Conservation (phyloP, 345 rosid species). For the Eucalyptus globulus region DNA sequence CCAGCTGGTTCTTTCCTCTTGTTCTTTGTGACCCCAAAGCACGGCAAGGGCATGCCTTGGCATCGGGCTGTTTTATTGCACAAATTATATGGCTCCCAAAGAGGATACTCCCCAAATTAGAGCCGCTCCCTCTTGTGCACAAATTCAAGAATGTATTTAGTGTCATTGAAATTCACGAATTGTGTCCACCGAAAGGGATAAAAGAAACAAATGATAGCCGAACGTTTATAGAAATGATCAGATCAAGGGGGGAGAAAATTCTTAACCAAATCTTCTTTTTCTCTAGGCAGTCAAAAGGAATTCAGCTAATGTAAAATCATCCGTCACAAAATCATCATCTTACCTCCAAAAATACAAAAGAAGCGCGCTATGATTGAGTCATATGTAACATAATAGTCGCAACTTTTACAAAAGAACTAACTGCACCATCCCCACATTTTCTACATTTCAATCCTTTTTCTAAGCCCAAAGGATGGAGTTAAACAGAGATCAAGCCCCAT, state of each 20-base stretch:
- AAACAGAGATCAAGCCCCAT: background rate
- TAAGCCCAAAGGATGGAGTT: background rate
- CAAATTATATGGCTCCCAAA: background rate
- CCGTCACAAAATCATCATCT: background rate
- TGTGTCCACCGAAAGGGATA: background rate
- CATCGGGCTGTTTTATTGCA: background rate
- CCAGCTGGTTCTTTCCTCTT: background rate
- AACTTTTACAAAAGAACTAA: slow-evolving; percentile 7
- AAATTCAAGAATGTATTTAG: background rate
- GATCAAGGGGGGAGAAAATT: background rate
- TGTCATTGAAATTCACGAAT: background rate
- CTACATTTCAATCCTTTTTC: background rate
- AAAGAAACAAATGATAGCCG: background rate
- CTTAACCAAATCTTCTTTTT: background rate
- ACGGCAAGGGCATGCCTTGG: background rate
- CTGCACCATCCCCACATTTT: background rate
- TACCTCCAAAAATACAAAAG: background rate
- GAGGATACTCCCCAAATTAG: background rate
- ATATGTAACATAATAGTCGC: background rate
- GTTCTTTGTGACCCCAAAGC: background rate
- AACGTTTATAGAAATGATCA: background rate
- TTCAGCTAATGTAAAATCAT: background rate
- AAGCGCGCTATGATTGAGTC: background rate
- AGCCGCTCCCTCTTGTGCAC: background rate
- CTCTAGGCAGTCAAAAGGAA: background rate